Base-by-base conservation (phyloP, 2,329 filamentous ascomycete species). In the Aurifilum marmelostoma region DNA sequence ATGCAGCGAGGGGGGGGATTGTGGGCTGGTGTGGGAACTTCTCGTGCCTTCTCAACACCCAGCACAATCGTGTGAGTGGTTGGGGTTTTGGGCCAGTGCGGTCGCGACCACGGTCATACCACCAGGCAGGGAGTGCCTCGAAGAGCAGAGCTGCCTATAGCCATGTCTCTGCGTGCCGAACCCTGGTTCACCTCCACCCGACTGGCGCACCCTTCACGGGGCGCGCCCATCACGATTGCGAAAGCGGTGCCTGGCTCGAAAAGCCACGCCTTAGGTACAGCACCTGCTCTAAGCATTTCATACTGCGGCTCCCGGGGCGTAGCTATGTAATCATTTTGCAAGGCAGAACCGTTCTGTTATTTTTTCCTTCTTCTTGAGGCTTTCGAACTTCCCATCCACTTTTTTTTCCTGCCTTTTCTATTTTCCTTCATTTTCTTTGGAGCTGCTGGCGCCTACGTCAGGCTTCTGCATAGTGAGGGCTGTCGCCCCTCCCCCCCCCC, bases 1-100 rank as follows among this genome's bases (percentile, higher is more conserved):
- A 68, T 65, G 43, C 62, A 63, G 63, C 24, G 43, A 21, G 7
- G 7, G 9, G 24, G 43, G 50, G 60, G 63, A 11, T 41, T n/a
- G 47, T 37, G 52, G 59, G 50, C 34, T 54, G 29, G 43, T 50
- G 43, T 54, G 32, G 47, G 24, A 27, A 39, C 32, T 27, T 32
- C 18, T 27, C 39, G 6, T 27, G 21, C 39, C 12, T 29, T 29
- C n/a, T n/a, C n/a, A 24, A 12, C 12, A 14, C 29, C 52, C 24
- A 16, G 52, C 52, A 54, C 34, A 34, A 34, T 11, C 9, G 8
- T 14, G 34, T 65, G 63, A 56, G 32, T 56, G 63, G 62, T 63
- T n/a, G 62, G 62, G n/a, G 24, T 7, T 27, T n/a, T 64, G 43
- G 50, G 50, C 63, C 63, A 65, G 41, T 65, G 50, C 29, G 63